Conservation (phyloP, 2,329 filamentous ascomycete species). For the Claviceps arundinis region DNA sequence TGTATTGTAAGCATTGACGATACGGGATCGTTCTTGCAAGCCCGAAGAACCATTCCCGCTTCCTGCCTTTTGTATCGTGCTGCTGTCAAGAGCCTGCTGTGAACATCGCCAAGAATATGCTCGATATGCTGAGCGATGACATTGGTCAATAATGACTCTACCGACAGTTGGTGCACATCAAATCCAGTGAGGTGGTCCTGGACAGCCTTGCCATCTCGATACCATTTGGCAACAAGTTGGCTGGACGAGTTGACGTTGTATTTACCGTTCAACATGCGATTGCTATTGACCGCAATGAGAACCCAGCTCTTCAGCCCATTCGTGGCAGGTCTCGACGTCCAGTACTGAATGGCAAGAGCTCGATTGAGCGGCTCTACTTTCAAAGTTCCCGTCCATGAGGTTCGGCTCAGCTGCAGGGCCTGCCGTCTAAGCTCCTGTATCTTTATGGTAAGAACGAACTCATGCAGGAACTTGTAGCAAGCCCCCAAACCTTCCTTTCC, state of each 20-base stretch:
- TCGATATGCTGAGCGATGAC: conserved; percentile 65
- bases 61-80: conserved; percentile 48
- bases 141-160: conserved; percentile 58
- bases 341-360: conserved; percentile 81
- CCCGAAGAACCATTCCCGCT: conserved; percentile 42
- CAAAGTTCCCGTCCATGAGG: conserved; percentile 66
- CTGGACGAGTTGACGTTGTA: conserved; percentile 34
- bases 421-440: conserved; percentile 72
- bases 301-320: conserved; percentile 74
- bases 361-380: conserved; percentile 69
- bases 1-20: conserved; percentile 57
- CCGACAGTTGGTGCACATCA: conserved; percentile 53
- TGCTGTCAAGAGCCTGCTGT: conserved; percentile 43
- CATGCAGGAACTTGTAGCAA: conserved; percentile 79
- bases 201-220: conserved; percentile 67
- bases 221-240: conserved; percentile 60
- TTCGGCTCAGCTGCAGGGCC: conserved; percentile 53
- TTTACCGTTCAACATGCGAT: conserved; percentile 30
- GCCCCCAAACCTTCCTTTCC: conserved; percentile 57
- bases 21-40: conserved; percentile 48
- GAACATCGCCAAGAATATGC: conserved; percentile 55
- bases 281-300: conserved; percentile 68
- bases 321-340: conserved; percentile 45
- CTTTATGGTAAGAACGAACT: conserved; percentile 81
- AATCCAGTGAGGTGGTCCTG: conserved; percentile 54